A percentile compares a stretch with the other conserved stretches of the same genome.
Conservation (phyloP, 2,329 filamentous ascomycete genomes). For the Hymenoscyphus fructigenus region DNA sequence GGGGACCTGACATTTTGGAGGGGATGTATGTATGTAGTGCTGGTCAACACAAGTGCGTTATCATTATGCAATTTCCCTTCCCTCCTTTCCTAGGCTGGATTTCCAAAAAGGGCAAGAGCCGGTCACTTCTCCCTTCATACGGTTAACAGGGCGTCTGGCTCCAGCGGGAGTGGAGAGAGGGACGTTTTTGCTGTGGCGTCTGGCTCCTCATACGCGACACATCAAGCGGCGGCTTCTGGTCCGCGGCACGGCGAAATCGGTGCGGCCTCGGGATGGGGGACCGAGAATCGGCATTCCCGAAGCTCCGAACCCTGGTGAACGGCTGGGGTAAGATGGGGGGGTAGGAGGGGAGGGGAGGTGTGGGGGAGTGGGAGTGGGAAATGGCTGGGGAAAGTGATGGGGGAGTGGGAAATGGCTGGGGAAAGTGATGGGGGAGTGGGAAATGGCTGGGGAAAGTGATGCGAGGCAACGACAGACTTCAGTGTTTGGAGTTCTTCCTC, state of each 20-base stretch:
- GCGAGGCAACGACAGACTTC: no score
- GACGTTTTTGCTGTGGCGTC: background rate
- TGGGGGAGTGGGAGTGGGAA: no score
- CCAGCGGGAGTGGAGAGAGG: no score
- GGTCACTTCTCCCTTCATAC: background rate
- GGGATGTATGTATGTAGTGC: background rate
- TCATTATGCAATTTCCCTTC: background rate
- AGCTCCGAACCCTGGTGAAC: background rate
- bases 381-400: background rate
- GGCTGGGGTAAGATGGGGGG: background rate
- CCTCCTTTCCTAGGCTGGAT: background rate
- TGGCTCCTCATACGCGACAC: background rate
- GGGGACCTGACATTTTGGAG: background rate
- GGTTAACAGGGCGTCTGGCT: background rate
- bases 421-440: no score
- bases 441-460: background rate
- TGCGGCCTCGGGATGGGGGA: background rate
- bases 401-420: background rate
- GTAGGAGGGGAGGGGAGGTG: background rate
- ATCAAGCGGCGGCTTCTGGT: background rate
- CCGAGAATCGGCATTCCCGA: background rate
- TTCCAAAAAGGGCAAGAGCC: background rate
- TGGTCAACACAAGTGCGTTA: background rate
- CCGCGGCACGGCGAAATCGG: background rate
- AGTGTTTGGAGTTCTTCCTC: no score